Evolutionary conservation across 352 stramenopile genomes (phyloP).

Genomic region (Pythium scleroteichum): DNA sequence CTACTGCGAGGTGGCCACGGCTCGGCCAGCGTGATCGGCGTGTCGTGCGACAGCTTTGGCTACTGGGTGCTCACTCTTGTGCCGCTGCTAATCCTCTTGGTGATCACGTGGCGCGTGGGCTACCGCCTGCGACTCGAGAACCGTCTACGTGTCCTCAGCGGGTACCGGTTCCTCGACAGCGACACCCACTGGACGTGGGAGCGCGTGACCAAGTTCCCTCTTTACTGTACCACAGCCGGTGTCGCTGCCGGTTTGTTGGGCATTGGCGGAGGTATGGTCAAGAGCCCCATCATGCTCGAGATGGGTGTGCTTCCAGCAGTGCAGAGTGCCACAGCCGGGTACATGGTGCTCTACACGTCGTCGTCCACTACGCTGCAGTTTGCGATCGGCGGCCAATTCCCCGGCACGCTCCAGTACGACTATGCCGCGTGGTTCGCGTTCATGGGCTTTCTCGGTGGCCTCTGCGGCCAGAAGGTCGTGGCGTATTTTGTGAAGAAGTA

Average conservation of each 20-base stretch:
- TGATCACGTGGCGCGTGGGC: constrained; percentile 26
- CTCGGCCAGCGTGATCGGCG: constrained; percentile 79
- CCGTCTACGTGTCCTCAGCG: constrained; percentile 58
- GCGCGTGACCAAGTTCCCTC: constrained; percentile 90
- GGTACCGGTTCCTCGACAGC: constrained; percentile 82
- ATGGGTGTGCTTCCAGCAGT: constrained; percentile 93
- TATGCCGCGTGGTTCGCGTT: constrained; percentile 91
- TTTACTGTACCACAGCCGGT: constrained; percentile 91
- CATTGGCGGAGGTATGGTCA: constrained; percentile 97
- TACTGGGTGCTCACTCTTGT: constrained; percentile 94
- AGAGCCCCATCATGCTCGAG: constrained; percentile 96
- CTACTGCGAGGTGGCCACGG: constrained; percentile 76
- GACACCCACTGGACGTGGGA: constrained; percentile 94
- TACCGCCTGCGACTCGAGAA: constrained; percentile 59
- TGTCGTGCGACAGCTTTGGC: constrained; percentile 86
- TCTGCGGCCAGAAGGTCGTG: constrained; percentile 77
- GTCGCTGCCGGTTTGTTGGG: constrained; percentile 95
- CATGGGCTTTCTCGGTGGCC: constrained; percentile 87
- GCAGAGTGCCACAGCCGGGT: constrained; percentile 92
- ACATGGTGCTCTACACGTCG: constrained; percentile 89
- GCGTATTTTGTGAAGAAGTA: constrained; percentile 91
- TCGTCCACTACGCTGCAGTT: constrained; percentile 93
- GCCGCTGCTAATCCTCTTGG: constrained; percentile 54
- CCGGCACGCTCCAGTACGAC: constrained; percentile 80
- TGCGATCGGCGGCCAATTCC: constrained; percentile 79